Evolutionary conservation across 148 eudicot genomes (phyloP).

Genomic region (Polygonum aviculare): DNA sequence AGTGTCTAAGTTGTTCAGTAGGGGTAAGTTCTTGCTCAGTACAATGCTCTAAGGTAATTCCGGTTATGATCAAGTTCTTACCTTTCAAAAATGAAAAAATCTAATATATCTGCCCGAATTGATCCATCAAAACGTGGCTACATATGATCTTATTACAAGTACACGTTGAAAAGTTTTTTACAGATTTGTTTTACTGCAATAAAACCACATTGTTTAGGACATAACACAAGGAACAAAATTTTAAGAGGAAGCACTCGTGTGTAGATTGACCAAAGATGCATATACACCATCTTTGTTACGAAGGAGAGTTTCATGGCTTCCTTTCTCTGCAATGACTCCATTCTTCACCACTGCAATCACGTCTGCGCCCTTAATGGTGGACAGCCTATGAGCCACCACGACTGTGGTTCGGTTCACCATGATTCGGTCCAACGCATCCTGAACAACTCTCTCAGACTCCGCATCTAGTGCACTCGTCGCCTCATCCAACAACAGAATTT

Average conservation of each 20-base stretch:
- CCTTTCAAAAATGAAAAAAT: no score
- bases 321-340: constrained; percentile 1
- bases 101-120: no score
- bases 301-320: not conserved
- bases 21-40: no score
- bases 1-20: no score
- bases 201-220: not conserved
- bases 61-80: no score
- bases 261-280: not conserved
- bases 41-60: no score
- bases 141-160: not conserved
- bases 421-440: constrained; percentile 1
- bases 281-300: not conserved
- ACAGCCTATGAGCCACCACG: constrained; percentile 1
- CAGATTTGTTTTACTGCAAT: no score
- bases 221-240: not conserved
- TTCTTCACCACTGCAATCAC: constrained; percentile 2
- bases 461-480: constrained; percentile 79
- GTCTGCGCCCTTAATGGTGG: not conserved
- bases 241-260: constrained; percentile 3
- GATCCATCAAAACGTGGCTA: no score
- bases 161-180: no score
- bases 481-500: constrained; percentile 59
- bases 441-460: constrained; percentile 23
- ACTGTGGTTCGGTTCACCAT: constrained; percentile 9